Evolutionary conservation across 2,329 filamentous ascomycete species (phyloP), one percentile per base, ranked within the genome.

Genomic region (Colletotrichum paranaense): DNA sequence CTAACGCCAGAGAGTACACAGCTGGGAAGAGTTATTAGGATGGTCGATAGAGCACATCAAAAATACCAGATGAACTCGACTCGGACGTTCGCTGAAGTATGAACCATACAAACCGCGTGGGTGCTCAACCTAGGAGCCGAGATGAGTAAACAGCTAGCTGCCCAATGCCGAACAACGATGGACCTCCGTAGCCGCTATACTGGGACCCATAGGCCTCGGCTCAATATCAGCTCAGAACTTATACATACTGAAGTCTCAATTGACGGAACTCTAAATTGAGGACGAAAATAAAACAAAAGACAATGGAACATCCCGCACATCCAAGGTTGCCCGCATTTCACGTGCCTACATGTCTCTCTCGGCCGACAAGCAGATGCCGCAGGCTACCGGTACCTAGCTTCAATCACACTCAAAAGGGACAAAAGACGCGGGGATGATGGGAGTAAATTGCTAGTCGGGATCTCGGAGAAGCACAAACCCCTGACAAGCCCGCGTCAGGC

Each of bases 401-500:
- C 62, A 62, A 11, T 57, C 30, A 52, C 49, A 14, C n/a, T 52
- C 46, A 55, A 19, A n/a, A 49, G 30, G 42, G 28, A 22, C 53
- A 66, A 26, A 73, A 60, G 67, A 73, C 71, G 67, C 67, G 71
- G 71, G 71, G 71, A 49, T 70, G 71, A 42, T 28, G 24, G 49
- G 35, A 62, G 52, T 62, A 46, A 30, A 52, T 73, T 52, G 55
- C 60, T 70, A 71, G 71, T 65, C 67, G 57, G 71, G 55, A 62
- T 73, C 67, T 73, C 66, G 71, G 71, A 56, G 71, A 73, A 64
- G 66, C 55, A 62, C 9, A 42, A 42, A 52, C 71, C 71, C 71
- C 71, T 71, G 71, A 73, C 71, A 70, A 65, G 71, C 71, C 67
- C 67, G 28, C 56, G 46, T 64, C 67, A 70, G 59, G 66, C 70